Base-by-base conservation (phyloP, 2,329 filamentous ascomycete species). In the Rhynchosporium secalis region DNA sequence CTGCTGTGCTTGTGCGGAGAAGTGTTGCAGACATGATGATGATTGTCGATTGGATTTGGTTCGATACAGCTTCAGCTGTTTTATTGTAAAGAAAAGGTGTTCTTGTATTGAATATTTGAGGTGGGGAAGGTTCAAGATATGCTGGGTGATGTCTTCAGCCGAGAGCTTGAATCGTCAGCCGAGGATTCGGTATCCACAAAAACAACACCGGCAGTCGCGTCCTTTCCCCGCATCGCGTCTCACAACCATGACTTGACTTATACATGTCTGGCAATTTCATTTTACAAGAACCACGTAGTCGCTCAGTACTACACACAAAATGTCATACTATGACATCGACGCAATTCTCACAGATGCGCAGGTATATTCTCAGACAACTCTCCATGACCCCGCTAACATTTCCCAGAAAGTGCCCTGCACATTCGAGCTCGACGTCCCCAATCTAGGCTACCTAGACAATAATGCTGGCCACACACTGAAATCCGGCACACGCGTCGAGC, bases 391-490 rank as follows among this genome's bases (percentile, higher is more conserved):
- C 29, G 15, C 56, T 65, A 66, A 66, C 56, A 68, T 10, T 10
- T 7, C 8, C 58, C 70, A 96, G 87, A 98, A 97, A 90, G 86
- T 97, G 38, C 94, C 95, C 46, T 96, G 93, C 79, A 96, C 90
- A 57, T 97, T 98, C 78, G 90, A 96, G 73, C 85, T 97, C 72
- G 90, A 94, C 63, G 88, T 96, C 38, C 89, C 92, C 26, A 87
- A 90, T 61, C 85, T 98, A 51, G 93, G 93, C 69, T 92, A 96
- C 75, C 83, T 99, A 63, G 92, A 96, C 77, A 92, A 92, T 72
- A 94, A 91, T 72, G 83, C 90, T 29, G 74, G 77, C 2, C 78
- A 82, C 38, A 77, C 90, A 74, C 87, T 98, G 71, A 95, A 94
- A 75, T 78, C 87, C 60, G 90, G 91, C 64, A 94, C 92, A 0